phyloP scores from a whole-genome alignment of 495 filamentous ascomycete genomes.

The Aspergillus bridgeri region DNA sequence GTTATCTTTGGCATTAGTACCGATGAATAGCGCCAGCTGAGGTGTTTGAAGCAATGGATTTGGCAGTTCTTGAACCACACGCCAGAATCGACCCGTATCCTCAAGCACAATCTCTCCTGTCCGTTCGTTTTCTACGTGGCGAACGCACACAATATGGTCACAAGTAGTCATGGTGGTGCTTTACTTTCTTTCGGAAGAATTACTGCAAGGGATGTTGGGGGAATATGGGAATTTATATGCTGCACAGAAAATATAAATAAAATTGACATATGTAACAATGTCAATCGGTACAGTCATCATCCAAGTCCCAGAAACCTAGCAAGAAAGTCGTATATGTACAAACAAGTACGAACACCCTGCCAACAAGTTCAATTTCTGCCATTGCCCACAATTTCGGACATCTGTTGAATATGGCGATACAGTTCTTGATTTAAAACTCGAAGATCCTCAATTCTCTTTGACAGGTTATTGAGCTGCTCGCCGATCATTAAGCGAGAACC shows the following conservation, averaged over 20 bases:
- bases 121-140: slow-evolving; percentile 11
- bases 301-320: too few species aligned
- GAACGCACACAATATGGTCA: slow-evolving; percentile 19
- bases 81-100: slow-evolving; percentile 16
- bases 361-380: background rate
- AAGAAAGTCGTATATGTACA: too few species aligned
- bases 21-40: slow-evolving; percentile 22
- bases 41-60: slow-evolving; percentile 18
- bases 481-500: background rate
- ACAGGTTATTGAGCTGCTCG: background rate
- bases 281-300: too few species aligned
- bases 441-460: slow-evolving; percentile 7
- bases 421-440: background rate
- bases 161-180: slow-evolving; percentile 12
- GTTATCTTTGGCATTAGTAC: slow-evolving; percentile 19
- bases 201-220: too few species aligned
- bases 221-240: too few species aligned
- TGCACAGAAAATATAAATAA: too few species aligned
- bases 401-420: slow-evolving; percentile 1
- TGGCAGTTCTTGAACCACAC: slow-evolving; percentile 19
- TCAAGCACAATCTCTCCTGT: slow-evolving; percentile 16
- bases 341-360: too few species aligned
- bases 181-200: too few species aligned
- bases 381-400: background rate
- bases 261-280: too few species aligned